phyloP scores from a whole-genome alignment of 2,329 filamentous ascomycete genomes.

The Thielaviopsis populi region DNA sequence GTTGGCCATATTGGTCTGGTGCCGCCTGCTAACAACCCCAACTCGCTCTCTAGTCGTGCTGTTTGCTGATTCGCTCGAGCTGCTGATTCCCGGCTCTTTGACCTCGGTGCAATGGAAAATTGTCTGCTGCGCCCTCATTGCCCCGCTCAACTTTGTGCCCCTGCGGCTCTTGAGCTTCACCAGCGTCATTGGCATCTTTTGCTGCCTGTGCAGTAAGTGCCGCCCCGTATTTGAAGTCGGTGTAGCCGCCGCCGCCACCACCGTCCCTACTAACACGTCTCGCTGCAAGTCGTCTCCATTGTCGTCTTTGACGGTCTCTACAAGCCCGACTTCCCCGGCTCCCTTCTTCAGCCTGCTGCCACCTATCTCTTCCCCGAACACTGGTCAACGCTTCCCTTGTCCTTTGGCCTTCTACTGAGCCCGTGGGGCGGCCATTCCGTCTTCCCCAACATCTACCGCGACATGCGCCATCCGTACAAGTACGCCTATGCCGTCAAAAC shows the following conservation, averaged over 20 bases:
- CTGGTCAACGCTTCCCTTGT: conserved; percentile 75
- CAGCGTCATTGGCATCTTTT: conserved; percentile 83
- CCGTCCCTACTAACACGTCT: not conserved
- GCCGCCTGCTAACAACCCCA: not conserved
- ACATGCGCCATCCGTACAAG: conserved; percentile 62
- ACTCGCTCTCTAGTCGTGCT: conserved; percentile 44
- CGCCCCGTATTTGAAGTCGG: not conserved
- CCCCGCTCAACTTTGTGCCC: conserved; percentile 74
- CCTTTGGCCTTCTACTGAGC: conserved; percentile 79
- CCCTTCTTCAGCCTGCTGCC: conserved; percentile 60
- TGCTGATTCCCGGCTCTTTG: conserved; percentile 55
- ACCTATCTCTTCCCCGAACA: conserved; percentile 75
- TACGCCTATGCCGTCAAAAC: conserved; percentile 59
- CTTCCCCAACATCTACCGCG: conserved; percentile 65
- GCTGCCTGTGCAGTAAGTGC: conserved; percentile 67
- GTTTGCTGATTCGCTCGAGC: conserved; percentile 79
- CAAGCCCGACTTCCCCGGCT: conserved; percentile 66
- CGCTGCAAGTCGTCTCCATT: conserved; percentile 55
- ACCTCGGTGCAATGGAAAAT: conserved; percentile 68
- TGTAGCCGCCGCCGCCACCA: not conserved
- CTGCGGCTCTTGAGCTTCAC: conserved; percentile 75
- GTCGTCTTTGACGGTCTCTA: conserved; percentile 75
- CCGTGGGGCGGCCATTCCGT: conserved; percentile 49
- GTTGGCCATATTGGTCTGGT: not conserved
- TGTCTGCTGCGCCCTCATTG: conserved; percentile 59